Evolutionary conservation across 139 green algal species (phyloP), one percentile per base, ranked within the genome.

Genomic region (Yamagishiella unicocca): DNA sequence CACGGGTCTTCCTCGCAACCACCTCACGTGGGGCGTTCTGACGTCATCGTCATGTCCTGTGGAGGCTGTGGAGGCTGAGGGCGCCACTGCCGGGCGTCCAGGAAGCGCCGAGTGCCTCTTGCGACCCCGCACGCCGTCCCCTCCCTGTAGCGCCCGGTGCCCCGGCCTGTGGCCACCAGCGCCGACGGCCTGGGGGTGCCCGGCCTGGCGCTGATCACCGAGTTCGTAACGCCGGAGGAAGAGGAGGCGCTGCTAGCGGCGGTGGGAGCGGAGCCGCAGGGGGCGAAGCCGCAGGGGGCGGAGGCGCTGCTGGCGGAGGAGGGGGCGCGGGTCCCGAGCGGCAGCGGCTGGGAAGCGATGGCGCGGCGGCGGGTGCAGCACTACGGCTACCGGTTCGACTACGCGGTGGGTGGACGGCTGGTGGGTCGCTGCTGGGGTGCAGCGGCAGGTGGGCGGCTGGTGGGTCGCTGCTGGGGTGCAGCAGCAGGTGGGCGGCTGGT

Each of bases 281-380:
- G 6, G 61, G 42, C 29, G 46, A 27, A 40, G 40, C 25, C n/a
- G 38, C 19, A 33, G 55, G 17, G 17, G 76, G 53, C 17, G 64
- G 46, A 78, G 40, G 40, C 25, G 40, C 37, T 2, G 10, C 37
- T 12, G 35, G 35, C 2, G 67, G 9, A 29, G 67, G 5, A 29
- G 67, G 12, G 37, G 67, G 14, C 40, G 70, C 14, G 72, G 72
- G 8, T n/a, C n/a, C n/a, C n/a, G n/a, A n/a, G n/a, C n/a, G 72
- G n/a, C 33, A 25, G 38, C 14, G 61, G 29, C 37, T 86, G 80
- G 80, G 64, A 86, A 43, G 21, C 35, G 21, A 91, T 99, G 54
- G 92, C 96, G 7, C 95, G 92, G 79, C 91, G 97, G 38, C 85
- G 96, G 1, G 97, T 99, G 75, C 92, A 95, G 86, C 97, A 99